Percentiles rank a stretch among this genome's conserved stretches.
Evolutionary conservation across 1,284 basidiomycete species (phyloP).

Genomic region (Anthracocystis setariae): DNA sequence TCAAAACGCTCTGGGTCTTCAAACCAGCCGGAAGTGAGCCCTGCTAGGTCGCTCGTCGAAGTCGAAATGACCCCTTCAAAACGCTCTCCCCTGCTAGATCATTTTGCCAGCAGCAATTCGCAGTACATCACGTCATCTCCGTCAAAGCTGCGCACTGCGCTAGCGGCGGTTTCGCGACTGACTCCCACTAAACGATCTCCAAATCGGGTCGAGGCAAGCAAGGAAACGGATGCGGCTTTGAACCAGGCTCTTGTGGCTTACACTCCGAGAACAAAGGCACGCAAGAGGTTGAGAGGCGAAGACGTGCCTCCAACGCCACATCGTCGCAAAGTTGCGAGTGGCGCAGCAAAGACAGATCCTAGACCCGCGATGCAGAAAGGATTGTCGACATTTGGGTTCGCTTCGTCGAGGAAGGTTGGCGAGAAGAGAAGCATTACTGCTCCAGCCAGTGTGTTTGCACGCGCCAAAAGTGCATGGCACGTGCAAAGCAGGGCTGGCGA

Average conservation of each 20-base stretch:
- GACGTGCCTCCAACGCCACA: conserved; percentile 53
- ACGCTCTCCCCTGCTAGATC: conserved; percentile 19
- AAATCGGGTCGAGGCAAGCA: not conserved
- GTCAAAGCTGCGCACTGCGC: conserved; percentile 21
- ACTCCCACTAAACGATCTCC: conserved; percentile 17
- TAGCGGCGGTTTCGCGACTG: conserved; percentile 5
- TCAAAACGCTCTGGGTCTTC: not conserved
- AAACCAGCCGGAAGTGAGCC: conserved; percentile 9
- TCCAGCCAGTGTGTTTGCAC: conserved; percentile 9
- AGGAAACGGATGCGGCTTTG: conserved; percentile 13
- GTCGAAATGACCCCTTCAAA: conserved; percentile 45
- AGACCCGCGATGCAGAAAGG: conserved; percentile 11
- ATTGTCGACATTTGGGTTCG: conserved; percentile 30
- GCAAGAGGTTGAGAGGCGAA: conserved; percentile 60
- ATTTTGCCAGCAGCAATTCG: conserved; percentile 1
- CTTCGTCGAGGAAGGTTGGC: conserved; percentile 1
- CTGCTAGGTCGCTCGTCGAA: conserved; percentile 32
- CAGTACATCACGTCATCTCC: conserved; percentile 33
- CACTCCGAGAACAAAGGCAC: conserved; percentile 58
- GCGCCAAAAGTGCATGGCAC: not conserved
- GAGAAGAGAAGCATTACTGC: conserved; percentile 6
- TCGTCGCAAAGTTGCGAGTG: not conserved
- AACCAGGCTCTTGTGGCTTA: conserved; percentile 33
- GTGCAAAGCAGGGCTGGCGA: not conserved
- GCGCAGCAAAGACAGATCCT: conserved; percentile 12